Evolutionary conservation across 2,329 filamentous ascomycete genomes (phyloP), one percentile per base, ranked within the genome.

Genomic region (Ceratocystis variospora): DNA sequence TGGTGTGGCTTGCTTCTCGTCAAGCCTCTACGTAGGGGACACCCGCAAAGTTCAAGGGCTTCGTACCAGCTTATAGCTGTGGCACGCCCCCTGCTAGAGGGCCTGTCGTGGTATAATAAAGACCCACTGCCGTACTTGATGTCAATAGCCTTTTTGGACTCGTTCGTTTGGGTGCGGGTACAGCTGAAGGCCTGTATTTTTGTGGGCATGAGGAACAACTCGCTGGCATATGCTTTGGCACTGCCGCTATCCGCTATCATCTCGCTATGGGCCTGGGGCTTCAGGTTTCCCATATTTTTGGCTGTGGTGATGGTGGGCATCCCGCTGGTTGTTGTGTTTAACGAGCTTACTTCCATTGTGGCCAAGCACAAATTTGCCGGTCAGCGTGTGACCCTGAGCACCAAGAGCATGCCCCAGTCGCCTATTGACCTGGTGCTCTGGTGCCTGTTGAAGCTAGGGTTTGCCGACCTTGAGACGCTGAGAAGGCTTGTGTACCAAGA

Each of bases 1-100:
- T 65, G 59, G 31, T 25, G 44, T 28, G 59, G 66, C 6, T 33
- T 67, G 31, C 55, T 59, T 3, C 46, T 67, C 5, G 57, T 46
- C 15, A 65, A 65, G 59, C 63, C 66, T 19, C 45, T 67, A 59
- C 66, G 66, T n/a, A 45, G 66, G 15, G 66, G 66, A 37, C 63
- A 67, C 55, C 66, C 66, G 10, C 46, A 19, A 19, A 57, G 28
- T 6, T 65, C 66, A 7, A 63, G 66, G 41, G 55, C 63, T 25
- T 22, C 12, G 2, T 67, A 67, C 41, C 66, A 67, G 19, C n/a
- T 65, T 8, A 19, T 62, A 6, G 57, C 66, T 10, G 19, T 67
- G 28, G 22, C 50, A 1, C 62, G 66, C n/a, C 66, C 66, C n/a
- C 2, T 48, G 6, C 22, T 67, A 15, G 66, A 67, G 22, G 45